Percentiles rank a stretch among this genome's conserved stretches.
Conservation (phyloP, 257 asterid genomes). For the Craterostigma plantagineum region DNA sequence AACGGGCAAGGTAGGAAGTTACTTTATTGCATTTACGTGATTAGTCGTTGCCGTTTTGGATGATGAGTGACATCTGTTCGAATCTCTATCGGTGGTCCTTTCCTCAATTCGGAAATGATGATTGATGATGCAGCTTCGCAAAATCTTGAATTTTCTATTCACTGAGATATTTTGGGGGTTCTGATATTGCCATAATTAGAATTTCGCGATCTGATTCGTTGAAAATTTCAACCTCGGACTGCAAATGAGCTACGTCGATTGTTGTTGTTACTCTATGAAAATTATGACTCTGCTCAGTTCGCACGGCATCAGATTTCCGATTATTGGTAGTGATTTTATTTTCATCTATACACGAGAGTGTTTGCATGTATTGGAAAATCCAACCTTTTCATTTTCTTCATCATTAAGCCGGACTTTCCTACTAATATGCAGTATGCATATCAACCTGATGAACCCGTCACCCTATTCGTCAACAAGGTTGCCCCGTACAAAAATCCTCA, state of each 20-base stretch:
- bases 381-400: slow-evolving; percentile 5
- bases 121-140: too few species aligned
- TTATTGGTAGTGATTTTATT: too few species aligned
- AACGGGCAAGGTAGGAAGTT: slow-evolving; percentile 18
- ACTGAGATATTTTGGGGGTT: too few species aligned
- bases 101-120: neutral
- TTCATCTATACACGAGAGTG: too few species aligned
- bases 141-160: neutral
- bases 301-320: too few species aligned
- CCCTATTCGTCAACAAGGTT: slow-evolving; percentile 89
- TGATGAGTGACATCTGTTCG: slow-evolving; percentile 7
- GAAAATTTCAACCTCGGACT: too few species aligned
- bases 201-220: too few species aligned
- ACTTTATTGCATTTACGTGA: slow-evolving; percentile 2
- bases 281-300: too few species aligned
- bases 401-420: slow-evolving; percentile 5
- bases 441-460: slow-evolving; percentile 52
- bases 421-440: slow-evolving; percentile 49
- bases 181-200: too few species aligned
- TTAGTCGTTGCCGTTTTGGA: slow-evolving; percentile 2
- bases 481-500: slow-evolving; percentile 96
- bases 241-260: too few species aligned
- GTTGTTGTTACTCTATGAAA: too few species aligned
- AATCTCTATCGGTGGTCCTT: neutral
- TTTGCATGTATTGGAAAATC: too few species aligned